These are phyloP conservation scores for Aphanomyces invadans DNA, from an alignment of 352 stramenopile species.

Conservation along the genomic window DNA sequence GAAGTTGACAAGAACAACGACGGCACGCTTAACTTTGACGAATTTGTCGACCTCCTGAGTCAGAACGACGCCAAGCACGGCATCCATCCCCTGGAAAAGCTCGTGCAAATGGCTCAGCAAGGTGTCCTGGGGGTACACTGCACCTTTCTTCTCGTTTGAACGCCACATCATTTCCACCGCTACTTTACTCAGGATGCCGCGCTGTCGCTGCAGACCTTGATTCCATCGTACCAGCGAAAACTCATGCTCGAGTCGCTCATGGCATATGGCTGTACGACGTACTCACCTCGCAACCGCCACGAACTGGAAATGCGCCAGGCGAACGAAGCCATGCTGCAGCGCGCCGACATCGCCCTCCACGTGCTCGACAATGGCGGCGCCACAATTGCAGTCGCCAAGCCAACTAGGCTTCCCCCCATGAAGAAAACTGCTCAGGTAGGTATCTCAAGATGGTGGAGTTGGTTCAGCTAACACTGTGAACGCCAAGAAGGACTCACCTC, in stretches of 20 bases:
- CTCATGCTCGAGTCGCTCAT: conserved; percentile 7
- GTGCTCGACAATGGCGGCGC: background rate
- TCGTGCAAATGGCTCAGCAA: background rate
- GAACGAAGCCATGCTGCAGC: background rate
- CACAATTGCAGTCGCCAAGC: background rate
- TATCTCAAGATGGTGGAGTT: background rate
- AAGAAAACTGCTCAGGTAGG: background rate
- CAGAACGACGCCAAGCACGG: conserved; percentile 14
- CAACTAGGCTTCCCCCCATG: background rate
- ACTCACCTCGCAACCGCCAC: background rate
- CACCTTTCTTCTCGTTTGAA: background rate
- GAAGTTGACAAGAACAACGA: conserved; percentile 52
- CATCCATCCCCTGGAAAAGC: conserved; percentile 11
- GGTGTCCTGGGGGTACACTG: conserved; percentile 1
- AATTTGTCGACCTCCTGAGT: conserved; percentile 68
- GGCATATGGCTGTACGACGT: conserved; percentile 1
- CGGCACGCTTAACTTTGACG: conserved; percentile 57
- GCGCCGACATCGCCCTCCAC: background rate
- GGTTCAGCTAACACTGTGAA: background rate
- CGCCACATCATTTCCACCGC: background rate
- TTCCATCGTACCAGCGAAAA: conserved; percentile 10
- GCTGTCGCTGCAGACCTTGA: conserved; percentile 5
- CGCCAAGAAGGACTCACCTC: background rate
- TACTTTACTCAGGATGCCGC: background rate
- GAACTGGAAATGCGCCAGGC: background rate